Conservation (phyloP, 2,329 filamentous ascomycete genomes). For the Dothideomycetidae sp. region DNA sequence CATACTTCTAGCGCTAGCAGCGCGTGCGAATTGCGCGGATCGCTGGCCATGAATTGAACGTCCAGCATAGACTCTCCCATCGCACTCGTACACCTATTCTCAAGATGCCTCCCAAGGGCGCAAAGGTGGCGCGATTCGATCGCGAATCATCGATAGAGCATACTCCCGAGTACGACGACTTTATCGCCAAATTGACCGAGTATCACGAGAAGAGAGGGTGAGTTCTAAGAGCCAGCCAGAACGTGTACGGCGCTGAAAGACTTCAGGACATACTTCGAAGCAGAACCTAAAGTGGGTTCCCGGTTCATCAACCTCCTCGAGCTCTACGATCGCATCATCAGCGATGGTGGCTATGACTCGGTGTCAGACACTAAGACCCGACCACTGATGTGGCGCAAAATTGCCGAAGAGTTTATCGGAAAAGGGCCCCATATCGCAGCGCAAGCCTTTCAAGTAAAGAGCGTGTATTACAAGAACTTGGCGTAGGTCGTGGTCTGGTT, state of each 20-base stretch:
- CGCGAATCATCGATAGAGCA: constrained; percentile 34
- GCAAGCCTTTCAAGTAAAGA: constrained; percentile 76
- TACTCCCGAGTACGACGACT: constrained; percentile 57
- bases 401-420: constrained; percentile 63
- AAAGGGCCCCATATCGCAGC: constrained; percentile 62
- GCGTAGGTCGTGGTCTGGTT: constrained; percentile 41
- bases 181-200: constrained; percentile 55
- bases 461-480: constrained; percentile 79
- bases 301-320: constrained; percentile 63
- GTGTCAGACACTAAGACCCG: constrained; percentile 52
- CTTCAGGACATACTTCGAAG: constrained; percentile 53
- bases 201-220: constrained; percentile 68
- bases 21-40: too few species aligned
- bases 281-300: constrained; percentile 66
- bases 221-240: too few species aligned
- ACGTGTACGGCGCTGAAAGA: constrained; percentile 13
- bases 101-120: constrained; percentile 15
- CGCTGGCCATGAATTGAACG: too few species aligned
- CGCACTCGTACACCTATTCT: too few species aligned
- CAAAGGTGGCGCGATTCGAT: constrained; percentile 31
- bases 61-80: too few species aligned
- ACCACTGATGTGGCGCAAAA: constrained; percentile 72
- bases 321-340: constrained; percentile 63
- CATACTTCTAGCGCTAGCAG: too few species aligned
- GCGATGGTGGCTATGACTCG: constrained; percentile 72